Evolutionary conservation across 768 basidiomycete species (phyloP), one percentile per base, ranked within the genome.

Genomic region (Pholiota microspora): DNA sequence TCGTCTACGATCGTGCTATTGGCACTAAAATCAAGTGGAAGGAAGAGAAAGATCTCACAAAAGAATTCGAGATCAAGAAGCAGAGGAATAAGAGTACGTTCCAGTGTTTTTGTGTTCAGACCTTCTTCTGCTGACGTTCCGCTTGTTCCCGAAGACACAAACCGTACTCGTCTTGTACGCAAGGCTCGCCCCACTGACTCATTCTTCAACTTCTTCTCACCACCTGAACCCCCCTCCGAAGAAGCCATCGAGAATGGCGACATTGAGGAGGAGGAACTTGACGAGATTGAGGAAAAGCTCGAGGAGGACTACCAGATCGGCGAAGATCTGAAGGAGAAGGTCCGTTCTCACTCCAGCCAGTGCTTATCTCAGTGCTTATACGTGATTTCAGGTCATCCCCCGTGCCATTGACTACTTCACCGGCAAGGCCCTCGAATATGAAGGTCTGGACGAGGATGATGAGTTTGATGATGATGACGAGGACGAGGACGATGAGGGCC

Each of bases 171-270:
- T 57, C 74, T 91, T 31, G 84, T 89, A 36, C 82, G 86, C 72
- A 98, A 98, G 77, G 88, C 90, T 5, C 86, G 83, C 61, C 91
- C 93, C 7, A 86, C 90, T 5, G 92, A 95, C 29, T 98, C 96
- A 12, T 98, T 99, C 82, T 99, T 99, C 88, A 93, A 94, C 81
- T 99, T 98, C 77, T 99, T 99, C 83, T 74, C 76, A 50, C 92
- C 94, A 8, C 93, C 92, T 13, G 69, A 76, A 21, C 84, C 88
- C 2, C 90, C 92, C 2, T 69, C 80, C 5, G 84, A 88, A 9
- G 85, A 87, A 42, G 79, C 74, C 36, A 70, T 88, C 45, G 89
- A 92, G 55, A 77, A 72, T 24, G 84, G 79, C 23, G 92, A 94
- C 2, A 74, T 90, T 16, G 91, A 91, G 0, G 88, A 88, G 1